Base-by-base conservation (phyloP, 805 yeast species). In the Candida germanica region DNA sequence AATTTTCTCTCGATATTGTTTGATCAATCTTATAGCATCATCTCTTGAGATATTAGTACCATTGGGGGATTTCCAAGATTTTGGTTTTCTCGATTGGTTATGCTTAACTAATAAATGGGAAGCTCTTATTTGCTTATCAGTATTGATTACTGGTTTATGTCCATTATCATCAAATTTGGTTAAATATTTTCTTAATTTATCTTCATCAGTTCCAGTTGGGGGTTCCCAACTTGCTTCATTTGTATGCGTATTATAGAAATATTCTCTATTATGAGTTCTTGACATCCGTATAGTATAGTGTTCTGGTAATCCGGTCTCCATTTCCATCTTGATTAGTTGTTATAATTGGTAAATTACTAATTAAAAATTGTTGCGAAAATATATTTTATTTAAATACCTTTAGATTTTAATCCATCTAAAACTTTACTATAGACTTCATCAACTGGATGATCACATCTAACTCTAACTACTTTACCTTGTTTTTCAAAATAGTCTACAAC, bases 221-320 rank as follows among this genome's bases (percentile, higher is more conserved):
- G 95, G 85, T 38, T 82, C 89, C 98, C 98, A 93, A 25, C 79
- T 70, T 0, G 96, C 84, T 54, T 80, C 80, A 30, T 77, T 73
- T 2, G 88, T 79, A 27, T 70, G 69, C 19, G 79, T 76, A 54
- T 89, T 79, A 62, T 74, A 80, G 61, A 69, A 93, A 64, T 93
- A 93, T 41, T 91, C 96, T 49, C 87, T 76, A 51, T 85, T 77
- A 54, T 86, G 87, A 11, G 93, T 81, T 42, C 79, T 77, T 27
- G 96, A 87, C 36, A 78, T 73, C 42, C 79, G 74, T 30, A 93
- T 75, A 26, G 82, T 77, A 98, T 98, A 93, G 31, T 83, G 79
- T 24, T 71, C 65, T 22, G 97, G 96, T 37, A 93, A 73, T 9
- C 98, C 98, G 24, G 93, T 81, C 31, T 44, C 51, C 26, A 50